phyloP scores from a whole-genome alignment of 2,329 filamentous ascomycete species.

The Hymenoscyphus linearis region DNA sequence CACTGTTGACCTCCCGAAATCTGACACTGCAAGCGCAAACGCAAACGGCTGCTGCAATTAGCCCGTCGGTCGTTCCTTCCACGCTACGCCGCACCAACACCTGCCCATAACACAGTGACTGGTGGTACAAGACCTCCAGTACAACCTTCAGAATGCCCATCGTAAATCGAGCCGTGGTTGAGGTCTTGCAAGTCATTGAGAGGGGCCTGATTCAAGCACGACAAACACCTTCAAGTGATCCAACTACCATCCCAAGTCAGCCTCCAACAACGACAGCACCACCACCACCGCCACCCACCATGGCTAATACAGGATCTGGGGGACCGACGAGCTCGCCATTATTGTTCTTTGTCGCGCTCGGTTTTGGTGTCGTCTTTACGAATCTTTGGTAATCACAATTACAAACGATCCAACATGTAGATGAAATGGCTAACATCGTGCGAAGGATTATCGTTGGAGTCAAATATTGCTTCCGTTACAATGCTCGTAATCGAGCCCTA shows the following conservation, averaged over 20 bases:
- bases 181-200: slow-evolving; percentile 24
- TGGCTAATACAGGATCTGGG: slow-evolving; percentile 23
- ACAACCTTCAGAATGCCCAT: slow-evolving; percentile 20
- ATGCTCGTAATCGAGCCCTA: slow-evolving; percentile 81
- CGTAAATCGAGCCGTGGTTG: slow-evolving; percentile 26
- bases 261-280: slow-evolving; percentile 14
- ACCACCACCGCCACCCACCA: slow-evolving; percentile 21
- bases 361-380: slow-evolving; percentile 97
- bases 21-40: no score
- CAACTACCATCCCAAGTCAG: slow-evolving; percentile 9
- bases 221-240: slow-evolving; percentile 13
- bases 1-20: neutral
- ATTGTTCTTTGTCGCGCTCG: slow-evolving; percentile 90
- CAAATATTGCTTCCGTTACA: slow-evolving; percentile 99
- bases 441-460: slow-evolving; percentile 97
- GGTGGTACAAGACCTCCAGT: slow-evolving; percentile 4
- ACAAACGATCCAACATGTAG: neutral
- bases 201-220: slow-evolving; percentile 14
- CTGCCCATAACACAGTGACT: neutral
- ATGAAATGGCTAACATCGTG: slow-evolving; percentile 23
- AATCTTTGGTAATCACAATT: slow-evolving; percentile 80
- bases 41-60: slow-evolving; percentile 4
- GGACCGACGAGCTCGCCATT: slow-evolving; percentile 65
- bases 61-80: neutral
- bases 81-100: slow-evolving; percentile 5